Base-by-base conservation (phyloP, 2,329 filamentous ascomycete species). In the Triangularia verruculosa region DNA sequence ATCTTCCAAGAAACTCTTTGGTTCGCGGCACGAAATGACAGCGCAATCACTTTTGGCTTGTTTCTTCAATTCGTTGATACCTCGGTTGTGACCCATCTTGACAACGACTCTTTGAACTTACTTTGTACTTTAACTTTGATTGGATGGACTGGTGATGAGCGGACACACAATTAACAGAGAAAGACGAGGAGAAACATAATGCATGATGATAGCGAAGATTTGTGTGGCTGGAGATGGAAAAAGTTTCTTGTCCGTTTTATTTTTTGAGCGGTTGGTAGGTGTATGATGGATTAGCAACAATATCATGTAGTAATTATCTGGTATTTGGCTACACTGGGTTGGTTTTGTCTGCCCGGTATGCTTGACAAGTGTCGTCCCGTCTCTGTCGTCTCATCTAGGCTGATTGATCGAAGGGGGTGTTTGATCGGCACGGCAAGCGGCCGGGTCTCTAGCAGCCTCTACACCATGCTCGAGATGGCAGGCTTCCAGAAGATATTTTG, bases 381-480 rank as follows among this genome's bases (percentile, higher is more conserved):
- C 17, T 39, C 32, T 12, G 6, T 47, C 9, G 52, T 39, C 61
- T 39, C 15, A 15, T 52, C 51, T 24, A 15, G 28, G 32, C 24
- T 20, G 27, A 28, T 30, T 34, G 20, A 28, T 55, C 57, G 43
- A 53, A 17, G 5, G 5, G 39, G 43, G 4, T 4, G 64, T 66
- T 62, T 66, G 64, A 64, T 66, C 61, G 59, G 28, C 64, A 17
- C 59, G 61, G 61, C 47, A 25, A n/a, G 51, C 7, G 13, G 22
- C 17, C 39, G 34, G 47, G 30, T 5, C 20, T 1, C 12, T 4
- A 28, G 4, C 20, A 25, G 15, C 20, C 28, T 25, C 13, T 1
- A 15, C 13, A 15, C 15, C 20, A 8, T 2, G 12, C 56, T 24
- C 20, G 57, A 61, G 24, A 52, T 27, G 20, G 57, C 2, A 59